Percentiles rank a stretch among this genome's conserved stretches.
Evolutionary conservation across 2,329 filamentous ascomycete genomes (phyloP).

Genomic region (Pseudovirgaria hyperparasitica): DNA sequence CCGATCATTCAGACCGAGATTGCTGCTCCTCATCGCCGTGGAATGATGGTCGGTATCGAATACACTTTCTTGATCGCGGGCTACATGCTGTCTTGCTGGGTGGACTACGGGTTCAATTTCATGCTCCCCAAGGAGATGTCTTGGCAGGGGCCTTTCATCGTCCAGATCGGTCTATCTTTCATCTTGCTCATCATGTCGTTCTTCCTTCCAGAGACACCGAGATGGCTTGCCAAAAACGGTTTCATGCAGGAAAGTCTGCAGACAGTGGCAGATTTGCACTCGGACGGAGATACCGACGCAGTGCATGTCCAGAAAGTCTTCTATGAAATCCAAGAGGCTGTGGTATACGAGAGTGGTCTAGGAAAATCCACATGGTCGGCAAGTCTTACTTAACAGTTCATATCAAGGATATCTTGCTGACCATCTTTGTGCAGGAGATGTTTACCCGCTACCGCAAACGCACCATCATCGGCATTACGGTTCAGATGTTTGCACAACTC

Average conservation of each 20-base stretch:
- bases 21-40: slow-evolving; percentile 22
- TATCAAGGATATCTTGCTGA: slow-evolving; percentile 1
- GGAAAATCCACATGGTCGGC: slow-evolving; percentile 22
- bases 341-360: slow-evolving; percentile 22
- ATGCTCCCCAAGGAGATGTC: slow-evolving; percentile 19
- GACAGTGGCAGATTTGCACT: slow-evolving; percentile 29
- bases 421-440: slow-evolving; percentile 20
- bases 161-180: slow-evolving; percentile 21
- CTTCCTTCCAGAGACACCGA: slow-evolving; percentile 26
- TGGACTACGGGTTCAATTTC: slow-evolving; percentile 27
- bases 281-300: slow-evolving; percentile 21
- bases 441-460: slow-evolving; percentile 30
- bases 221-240: slow-evolving; percentile 29
- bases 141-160: slow-evolving; percentile 20
- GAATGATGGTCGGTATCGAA: slow-evolving; percentile 28
- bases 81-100: slow-evolving; percentile 28
- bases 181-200: slow-evolving; percentile 23
- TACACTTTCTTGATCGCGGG: slow-evolving; percentile 25
- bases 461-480: slow-evolving; percentile 28
- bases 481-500: slow-evolving; percentile 29
- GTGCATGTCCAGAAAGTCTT: slow-evolving; percentile 24
- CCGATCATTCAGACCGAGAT: slow-evolving; percentile 26
- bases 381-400: slow-evolving; percentile 5
- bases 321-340: slow-evolving; percentile 25
- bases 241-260: slow-evolving; percentile 27